These are phyloP conservation scores for Biscogniauxia sp. DNA, from an alignment of 2,329 filamentous ascomycete genomes.

Conservation along the genomic window DNA sequence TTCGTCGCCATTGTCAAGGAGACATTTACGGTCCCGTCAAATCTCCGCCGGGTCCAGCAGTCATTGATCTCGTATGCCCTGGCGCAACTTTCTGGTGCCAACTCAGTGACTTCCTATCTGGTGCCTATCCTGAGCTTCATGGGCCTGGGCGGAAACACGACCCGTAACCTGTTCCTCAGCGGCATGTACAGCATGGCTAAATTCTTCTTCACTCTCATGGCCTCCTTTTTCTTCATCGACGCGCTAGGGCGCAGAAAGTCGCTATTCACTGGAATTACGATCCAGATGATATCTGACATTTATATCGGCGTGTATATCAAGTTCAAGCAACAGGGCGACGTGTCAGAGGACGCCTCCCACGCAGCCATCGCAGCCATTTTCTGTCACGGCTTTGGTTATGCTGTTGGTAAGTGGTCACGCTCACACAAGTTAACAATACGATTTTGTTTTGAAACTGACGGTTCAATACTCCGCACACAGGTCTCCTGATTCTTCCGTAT, in stretches of 20 bases:
- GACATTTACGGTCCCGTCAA: slow-evolving; percentile 35
- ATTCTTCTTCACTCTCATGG: slow-evolving; percentile 1
- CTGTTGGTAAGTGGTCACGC: slow-evolving; percentile 32
- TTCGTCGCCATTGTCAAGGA: slow-evolving; percentile 28
- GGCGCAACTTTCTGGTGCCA: slow-evolving; percentile 43
- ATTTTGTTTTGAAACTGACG: no score
- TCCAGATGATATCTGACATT: not conserved
- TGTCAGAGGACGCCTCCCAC: slow-evolving; percentile 31
- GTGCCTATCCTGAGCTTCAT: slow-evolving; percentile 41
- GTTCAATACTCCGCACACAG: slow-evolving; percentile 9
- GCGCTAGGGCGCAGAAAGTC: not conserved
- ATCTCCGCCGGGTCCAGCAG: slow-evolving; percentile 40
- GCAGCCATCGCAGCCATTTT: slow-evolving; percentile 44
- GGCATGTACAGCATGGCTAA: slow-evolving; percentile 29
- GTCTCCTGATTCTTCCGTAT: slow-evolving; percentile 41
- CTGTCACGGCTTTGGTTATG: slow-evolving; percentile 45
- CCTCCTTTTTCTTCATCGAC: slow-evolving; percentile 4
- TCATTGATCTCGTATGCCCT: slow-evolving; percentile 37
- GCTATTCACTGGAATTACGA: slow-evolving; percentile 1
- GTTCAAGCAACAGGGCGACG: slow-evolving; percentile 19
- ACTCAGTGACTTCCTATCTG: slow-evolving; percentile 43
- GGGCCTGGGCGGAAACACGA: slow-evolving; percentile 30
- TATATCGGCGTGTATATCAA: slow-evolving; percentile 5
- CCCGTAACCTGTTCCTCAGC: slow-evolving; percentile 37
- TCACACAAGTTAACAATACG: not conserved